Percentiles rank a stretch among this genome's conserved stretches.
Evolutionary conservation across 768 basidiomycete genomes (phyloP).

Genomic region (Termitomyces sp.): DNA sequence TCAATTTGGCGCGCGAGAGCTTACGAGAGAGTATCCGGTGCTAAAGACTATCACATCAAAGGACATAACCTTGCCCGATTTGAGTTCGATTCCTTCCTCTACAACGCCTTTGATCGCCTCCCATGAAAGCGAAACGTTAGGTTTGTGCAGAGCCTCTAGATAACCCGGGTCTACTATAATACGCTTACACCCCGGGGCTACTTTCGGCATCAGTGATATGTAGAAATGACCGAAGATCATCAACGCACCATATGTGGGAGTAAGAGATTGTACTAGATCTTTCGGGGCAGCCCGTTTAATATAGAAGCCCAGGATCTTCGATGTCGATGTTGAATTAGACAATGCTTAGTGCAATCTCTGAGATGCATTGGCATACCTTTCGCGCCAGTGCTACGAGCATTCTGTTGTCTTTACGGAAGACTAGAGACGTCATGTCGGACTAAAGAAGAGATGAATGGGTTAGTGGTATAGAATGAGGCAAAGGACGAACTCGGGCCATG

Average conservation of each 20-base stretch:
- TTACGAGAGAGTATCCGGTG: constrained; percentile 44
- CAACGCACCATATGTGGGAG: constrained; percentile 44
- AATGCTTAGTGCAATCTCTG: not conserved
- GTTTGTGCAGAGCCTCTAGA: constrained; percentile 41
- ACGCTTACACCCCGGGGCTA: constrained; percentile 56
- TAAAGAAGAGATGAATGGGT: constrained; percentile 10
- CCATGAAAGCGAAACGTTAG: constrained; percentile 49
- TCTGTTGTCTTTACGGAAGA: constrained; percentile 35
- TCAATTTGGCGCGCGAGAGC: not conserved
- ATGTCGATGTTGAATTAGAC: not conserved
- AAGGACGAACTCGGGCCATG: constrained; percentile 36
- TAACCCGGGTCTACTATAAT: constrained; percentile 58
- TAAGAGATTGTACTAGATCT: constrained; percentile 38
- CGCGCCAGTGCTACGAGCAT: constrained; percentile 22
- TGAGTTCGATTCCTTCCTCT: constrained; percentile 42
- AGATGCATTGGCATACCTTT: constrained; percentile 21
- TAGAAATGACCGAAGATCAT: not conserved
- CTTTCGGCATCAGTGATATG: not conserved
- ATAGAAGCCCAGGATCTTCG: constrained; percentile 36
- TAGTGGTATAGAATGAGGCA: not conserved
- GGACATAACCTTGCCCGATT: constrained; percentile 41
- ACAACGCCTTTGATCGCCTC: constrained; percentile 42
- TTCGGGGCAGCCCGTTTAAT: constrained; percentile 44
- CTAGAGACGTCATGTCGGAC: constrained; percentile 31
- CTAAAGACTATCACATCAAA: constrained; percentile 54